Evolutionary conservation across 2,329 filamentous ascomycete species (phyloP), one percentile per base, ranked within the genome.

Genomic region (Blumeria hordei): DNA sequence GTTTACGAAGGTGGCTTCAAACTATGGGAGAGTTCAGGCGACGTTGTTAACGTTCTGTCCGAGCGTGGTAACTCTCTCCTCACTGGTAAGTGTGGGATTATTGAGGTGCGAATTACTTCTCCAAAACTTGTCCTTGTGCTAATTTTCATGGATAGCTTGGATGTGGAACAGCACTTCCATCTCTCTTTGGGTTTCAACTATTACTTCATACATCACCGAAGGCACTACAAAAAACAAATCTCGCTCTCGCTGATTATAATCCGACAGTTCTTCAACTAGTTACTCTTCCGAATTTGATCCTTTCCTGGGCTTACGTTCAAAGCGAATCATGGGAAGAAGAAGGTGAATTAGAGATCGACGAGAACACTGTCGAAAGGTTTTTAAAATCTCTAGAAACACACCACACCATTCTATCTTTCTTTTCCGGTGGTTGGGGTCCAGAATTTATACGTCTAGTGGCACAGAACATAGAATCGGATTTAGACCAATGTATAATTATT

Each of bases 1-100:
- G 77, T 90, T 57, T 92, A 92, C 67, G 85, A 92, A 68, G 85
- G 85, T 56, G 85, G 85, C 28, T 88, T 90, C 70, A 92, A 92
- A 70, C 88, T 83, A 62, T 92, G 85, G 85, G 85, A 92, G 69
- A 88, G 85, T 68, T 86, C 82, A 57, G 72, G 88, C 54, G 85
- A 92, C 65, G 71, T 92, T 16, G 83, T 85, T 53, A 84, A 80
- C 64, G 77, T 83, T 18, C 45, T 63, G 41, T 51, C 58, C 41
- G 54, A 53, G 44, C 16, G 21, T 1, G 36, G 12, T 14, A 53
- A 55, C 3, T 53, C 55, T 16, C 21, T 58, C 28, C 21, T 58
- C 21, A 51, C 36, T n/a, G 33, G 44, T 41, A 43, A 51, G n/a
- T 55, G 59, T 21, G 62, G 57, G 41, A 53, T 64, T 56, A 41